Evolutionary conservation across 2,329 filamentous ascomycete species (phyloP).

Genomic region (Chaetomium sp.): DNA sequence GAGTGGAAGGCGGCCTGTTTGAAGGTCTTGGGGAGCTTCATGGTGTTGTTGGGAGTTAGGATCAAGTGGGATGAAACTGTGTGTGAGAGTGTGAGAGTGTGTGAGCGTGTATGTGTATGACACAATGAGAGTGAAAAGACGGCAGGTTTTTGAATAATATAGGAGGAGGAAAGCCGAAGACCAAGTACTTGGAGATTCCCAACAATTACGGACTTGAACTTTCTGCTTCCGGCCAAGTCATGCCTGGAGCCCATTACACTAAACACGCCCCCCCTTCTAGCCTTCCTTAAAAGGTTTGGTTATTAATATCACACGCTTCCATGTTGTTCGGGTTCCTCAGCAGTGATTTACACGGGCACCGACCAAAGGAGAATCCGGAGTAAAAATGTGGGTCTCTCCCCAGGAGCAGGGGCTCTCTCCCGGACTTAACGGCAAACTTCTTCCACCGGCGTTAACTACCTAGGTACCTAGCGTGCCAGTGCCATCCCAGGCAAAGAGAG

Average conservation of each 20-base stretch:
- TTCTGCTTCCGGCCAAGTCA: not conserved
- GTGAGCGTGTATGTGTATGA: not conserved
- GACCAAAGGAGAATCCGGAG: not conserved
- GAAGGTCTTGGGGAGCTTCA: conserved; percentile 55
- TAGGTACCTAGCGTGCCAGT: too few relatives aligned
- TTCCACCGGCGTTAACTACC: not conserved
- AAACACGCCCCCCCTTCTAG: not conserved
- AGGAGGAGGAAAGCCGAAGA: not conserved
- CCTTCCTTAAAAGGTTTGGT: not conserved
- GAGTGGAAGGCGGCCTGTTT: conserved; percentile 59
- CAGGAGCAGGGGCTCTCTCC: too few relatives aligned
- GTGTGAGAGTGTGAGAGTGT: not conserved
- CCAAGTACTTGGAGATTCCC: not conserved
- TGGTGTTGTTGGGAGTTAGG: conserved; percentile 6
- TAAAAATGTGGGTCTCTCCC: not conserved
- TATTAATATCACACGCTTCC: not conserved
- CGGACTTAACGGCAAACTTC: not conserved
- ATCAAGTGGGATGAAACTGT: not conserved
- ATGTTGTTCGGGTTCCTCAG: too few relatives aligned
- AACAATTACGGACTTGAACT: not conserved
- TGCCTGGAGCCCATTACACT: not conserved
- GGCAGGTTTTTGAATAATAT: not conserved
- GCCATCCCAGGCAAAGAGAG: not conserved
- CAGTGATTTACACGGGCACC: too few relatives aligned
- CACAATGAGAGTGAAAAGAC: not conserved